A percentile compares a stretch with the other conserved stretches of the same genome.
Conservation (phyloP, 2,329 filamentous ascomycete genomes). For the Ophiostoma quercus region DNA sequence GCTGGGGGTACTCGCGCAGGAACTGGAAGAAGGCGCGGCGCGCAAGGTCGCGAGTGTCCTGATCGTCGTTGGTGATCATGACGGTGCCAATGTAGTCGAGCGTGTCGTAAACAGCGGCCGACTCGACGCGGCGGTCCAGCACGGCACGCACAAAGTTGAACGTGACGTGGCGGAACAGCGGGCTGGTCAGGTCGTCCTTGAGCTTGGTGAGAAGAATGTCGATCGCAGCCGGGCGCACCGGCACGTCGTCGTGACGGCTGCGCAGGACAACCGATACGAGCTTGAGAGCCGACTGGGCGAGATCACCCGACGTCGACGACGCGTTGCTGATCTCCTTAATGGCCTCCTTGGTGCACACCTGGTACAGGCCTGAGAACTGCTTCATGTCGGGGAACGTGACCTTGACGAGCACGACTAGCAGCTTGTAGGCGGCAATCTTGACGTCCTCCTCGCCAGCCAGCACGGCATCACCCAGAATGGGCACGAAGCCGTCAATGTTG, state of each 20-base stretch:
- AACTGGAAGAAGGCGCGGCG: slow-evolving; percentile 91
- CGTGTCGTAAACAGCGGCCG: slow-evolving; percentile 83
- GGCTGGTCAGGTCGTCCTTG: slow-evolving; percentile 85
- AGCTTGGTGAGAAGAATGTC: slow-evolving; percentile 77
- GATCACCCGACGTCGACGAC: slow-evolving; percentile 72
- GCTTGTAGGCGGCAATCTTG: slow-evolving; percentile 76
- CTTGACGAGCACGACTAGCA: slow-evolving; percentile 80
- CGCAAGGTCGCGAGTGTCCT: slow-evolving; percentile 78
- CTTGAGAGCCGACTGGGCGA: slow-evolving; percentile 83
- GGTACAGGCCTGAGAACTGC: slow-evolving; percentile 57
- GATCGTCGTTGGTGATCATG: slow-evolving; percentile 95
- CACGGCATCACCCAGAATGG: slow-evolving; percentile 81
- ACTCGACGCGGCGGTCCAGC: slow-evolving; percentile 77
- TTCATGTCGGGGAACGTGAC: slow-evolving; percentile 62
- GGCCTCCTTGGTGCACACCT: slow-evolving; percentile 79
- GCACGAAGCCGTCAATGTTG: slow-evolving; percentile 81
- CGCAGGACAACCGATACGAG: slow-evolving; percentile 78
- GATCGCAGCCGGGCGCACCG: slow-evolving; percentile 73
- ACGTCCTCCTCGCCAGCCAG: slow-evolving; percentile 85
- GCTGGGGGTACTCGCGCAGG: slow-evolving; percentile 88
- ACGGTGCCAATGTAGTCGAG: slow-evolving; percentile 83
- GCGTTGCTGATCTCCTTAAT: slow-evolving; percentile 73
- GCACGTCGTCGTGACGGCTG: slow-evolving; percentile 68
- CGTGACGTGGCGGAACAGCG: slow-evolving; percentile 83
- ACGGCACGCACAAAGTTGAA: slow-evolving; percentile 92